Percentiles rank a stretch among this genome's conserved stretches.
Evolutionary conservation across 192 early-diverging fungal species (phyloP).

Genomic region (Entomortierella chlamydospora): DNA sequence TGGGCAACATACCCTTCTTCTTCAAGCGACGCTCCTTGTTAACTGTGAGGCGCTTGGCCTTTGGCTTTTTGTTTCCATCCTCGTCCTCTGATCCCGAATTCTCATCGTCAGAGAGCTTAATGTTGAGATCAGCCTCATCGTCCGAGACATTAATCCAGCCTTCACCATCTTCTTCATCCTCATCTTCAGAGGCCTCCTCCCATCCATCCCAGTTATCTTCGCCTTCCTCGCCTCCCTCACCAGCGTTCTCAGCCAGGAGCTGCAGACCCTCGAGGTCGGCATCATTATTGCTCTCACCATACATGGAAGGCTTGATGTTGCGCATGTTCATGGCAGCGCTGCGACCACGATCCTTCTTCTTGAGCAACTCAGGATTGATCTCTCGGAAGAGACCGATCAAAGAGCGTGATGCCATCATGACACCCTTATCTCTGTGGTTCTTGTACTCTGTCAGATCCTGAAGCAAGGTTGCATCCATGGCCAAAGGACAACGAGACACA

Average conservation of each 20-base stretch:
- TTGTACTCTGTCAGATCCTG: constrained; percentile 93
- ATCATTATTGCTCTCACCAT: constrained; percentile 76
- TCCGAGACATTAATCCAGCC: constrained; percentile 60
- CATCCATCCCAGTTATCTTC: constrained; percentile 52
- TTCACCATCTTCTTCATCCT: constrained; percentile 37
- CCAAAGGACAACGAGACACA: constrained; percentile 87
- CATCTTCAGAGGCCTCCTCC: constrained; percentile 61
- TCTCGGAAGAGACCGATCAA: constrained; percentile 94
- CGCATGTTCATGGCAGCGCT: constrained; percentile 80
- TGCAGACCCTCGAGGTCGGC: constrained; percentile 88
- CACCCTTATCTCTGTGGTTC: constrained; percentile 93
- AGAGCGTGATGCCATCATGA: constrained; percentile 92
- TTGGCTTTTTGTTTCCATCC: constrained; percentile 57
- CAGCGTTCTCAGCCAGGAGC: constrained; percentile 67
- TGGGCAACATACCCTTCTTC: constrained; percentile 56
- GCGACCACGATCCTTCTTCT: constrained; percentile 94
- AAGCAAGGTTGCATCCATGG: constrained; percentile 86
- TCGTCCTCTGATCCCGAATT: constrained; percentile 60
- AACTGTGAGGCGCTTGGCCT: constrained; percentile 43
- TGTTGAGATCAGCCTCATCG: constrained; percentile 59
- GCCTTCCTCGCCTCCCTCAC: constrained; percentile 57
- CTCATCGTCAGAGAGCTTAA: constrained; percentile 49
- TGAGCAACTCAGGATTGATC: constrained; percentile 93
- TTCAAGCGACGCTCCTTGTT: constrained; percentile 59
- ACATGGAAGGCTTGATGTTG: constrained; percentile 69